Evolutionary conservation across 371 early-diverging fungal species (phyloP), one percentile per base, ranked within the genome.

Genomic region (Dipsacomyces acuminosporus): DNA sequence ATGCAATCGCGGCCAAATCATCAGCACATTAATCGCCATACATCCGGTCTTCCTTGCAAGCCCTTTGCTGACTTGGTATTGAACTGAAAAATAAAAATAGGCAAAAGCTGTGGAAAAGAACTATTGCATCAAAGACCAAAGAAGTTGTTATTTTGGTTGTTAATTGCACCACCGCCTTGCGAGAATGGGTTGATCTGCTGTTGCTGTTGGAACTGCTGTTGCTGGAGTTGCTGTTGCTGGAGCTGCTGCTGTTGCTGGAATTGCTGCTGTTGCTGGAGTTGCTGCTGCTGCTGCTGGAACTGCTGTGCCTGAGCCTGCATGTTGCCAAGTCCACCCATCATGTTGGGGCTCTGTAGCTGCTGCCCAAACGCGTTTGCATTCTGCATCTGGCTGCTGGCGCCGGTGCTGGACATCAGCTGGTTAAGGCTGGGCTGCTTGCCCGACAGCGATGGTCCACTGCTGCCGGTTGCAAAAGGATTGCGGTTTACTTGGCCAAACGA

Each of bases 391-490:
- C 52, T 48, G 52, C 47, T 54, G 54, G 36, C 60, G 64, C 44
- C 61, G 61, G 49, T 48, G 35, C 47, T 38, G 24, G 43, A 41
- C 58, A 71, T 61, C 34, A 64, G 54, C 62, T 66, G 71, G 52
- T 65, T 70, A 17, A 65, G 45, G 20, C 56, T 64, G 14, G 60
- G 61, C 60, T 61, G 57, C 46, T 33, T 21, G 20, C 25, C 21
- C 3, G 54, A 8, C 34, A 19, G 19, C 40, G 36, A 20, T 20
- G 36, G 34, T 13, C 20, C 45, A 15, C 48, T 23, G 26, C 38
- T 38, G 6, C 54, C 46, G 4, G 47, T 41, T 3, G 71, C 65
- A 59, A 66, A 76, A 54, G 61, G 78, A 60, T 61, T 59, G 54
- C 71, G 59, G 46, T 53, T 67, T 3, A 49, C 59, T 42, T 67